Evolutionary conservation across 257 asterid genomes (phyloP).

Genomic region (Solanum corneliomulleri): DNA sequence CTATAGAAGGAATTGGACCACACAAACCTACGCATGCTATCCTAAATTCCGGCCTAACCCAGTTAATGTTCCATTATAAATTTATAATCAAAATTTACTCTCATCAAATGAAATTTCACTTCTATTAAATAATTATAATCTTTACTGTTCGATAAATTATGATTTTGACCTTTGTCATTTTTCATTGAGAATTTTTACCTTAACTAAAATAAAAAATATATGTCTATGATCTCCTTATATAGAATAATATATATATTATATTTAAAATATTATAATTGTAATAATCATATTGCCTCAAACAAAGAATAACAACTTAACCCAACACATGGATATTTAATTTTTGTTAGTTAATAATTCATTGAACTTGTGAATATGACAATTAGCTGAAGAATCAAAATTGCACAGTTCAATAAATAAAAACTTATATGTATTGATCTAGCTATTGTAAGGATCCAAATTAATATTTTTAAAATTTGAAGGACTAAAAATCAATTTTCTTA

Average conservation of each 20-base stretch:
- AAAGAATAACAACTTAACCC: not conserved
- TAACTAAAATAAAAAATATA: not conserved
- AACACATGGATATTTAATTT: not conserved
- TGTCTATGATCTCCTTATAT: not conserved
- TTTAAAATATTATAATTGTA: not conserved
- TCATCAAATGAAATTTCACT: not conserved
- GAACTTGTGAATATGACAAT: not conserved
- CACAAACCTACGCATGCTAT: not conserved
- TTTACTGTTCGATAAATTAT: not conserved
- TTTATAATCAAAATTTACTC: not conserved
- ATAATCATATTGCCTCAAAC: not conserved
- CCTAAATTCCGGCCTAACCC: not conserved
- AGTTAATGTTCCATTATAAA: not conserved
- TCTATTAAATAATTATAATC: not conserved
- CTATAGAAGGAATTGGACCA: not conserved
- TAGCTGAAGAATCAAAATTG: not conserved
- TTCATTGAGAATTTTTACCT: not conserved
- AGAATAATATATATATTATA: not conserved
- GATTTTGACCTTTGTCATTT: not conserved
- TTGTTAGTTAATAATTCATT: not conserved
- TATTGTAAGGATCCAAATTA: not conserved
- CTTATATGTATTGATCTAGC: not conserved
- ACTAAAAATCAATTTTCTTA: not conserved
- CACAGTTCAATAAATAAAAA: not conserved
- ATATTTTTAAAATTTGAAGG: not conserved